Evolutionary conservation across 345 rosid species (phyloP).

Genomic region (Arabidopsis arenosa): DNA sequence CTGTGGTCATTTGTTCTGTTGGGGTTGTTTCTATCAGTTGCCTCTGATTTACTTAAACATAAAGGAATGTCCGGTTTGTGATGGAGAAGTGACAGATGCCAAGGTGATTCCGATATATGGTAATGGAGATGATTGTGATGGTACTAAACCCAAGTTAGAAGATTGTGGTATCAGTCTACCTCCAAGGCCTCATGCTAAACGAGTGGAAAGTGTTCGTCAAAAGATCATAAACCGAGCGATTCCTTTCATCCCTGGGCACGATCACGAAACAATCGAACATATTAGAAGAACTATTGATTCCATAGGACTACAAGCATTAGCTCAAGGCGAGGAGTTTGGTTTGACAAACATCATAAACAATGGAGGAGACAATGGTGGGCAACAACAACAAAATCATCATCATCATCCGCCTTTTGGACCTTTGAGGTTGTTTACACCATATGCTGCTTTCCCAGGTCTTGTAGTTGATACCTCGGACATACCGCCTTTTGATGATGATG

Average conservation of each 20-base stretch:
- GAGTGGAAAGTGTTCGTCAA: slow-evolving; percentile 62
- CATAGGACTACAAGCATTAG: slow-evolving; percentile 37
- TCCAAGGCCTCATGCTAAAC: slow-evolving; percentile 58
- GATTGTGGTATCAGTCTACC: slow-evolving; percentile 54
- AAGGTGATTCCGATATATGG: slow-evolving; percentile 68
- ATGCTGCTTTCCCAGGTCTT: slow-evolving; percentile 49
- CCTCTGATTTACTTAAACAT: slow-evolving; percentile 49
- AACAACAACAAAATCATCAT: slow-evolving; percentile 24
- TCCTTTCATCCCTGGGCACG: slow-evolving; percentile 45
- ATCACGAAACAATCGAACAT: slow-evolving; percentile 49
- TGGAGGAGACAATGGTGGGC: too few relatives aligned
- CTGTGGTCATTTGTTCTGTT: slow-evolving; percentile 79
- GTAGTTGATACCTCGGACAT: slow-evolving; percentile 52
- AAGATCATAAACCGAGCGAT: slow-evolving; percentile 45
- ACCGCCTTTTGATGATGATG: slow-evolving; percentile 29
- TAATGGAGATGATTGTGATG: slow-evolving; percentile 39
- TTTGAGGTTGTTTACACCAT: slow-evolving; percentile 39
- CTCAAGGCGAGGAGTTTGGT: slow-evolving; percentile 44
- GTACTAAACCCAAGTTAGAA: slow-evolving; percentile 39
- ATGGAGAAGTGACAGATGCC: slow-evolving; percentile 54
- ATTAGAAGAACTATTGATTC: slow-evolving; percentile 48
- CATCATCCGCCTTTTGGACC: slow-evolving; percentile 36
- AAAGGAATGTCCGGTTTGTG: slow-evolving; percentile 58
- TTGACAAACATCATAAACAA: slow-evolving; percentile 33
- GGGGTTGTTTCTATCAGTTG: slow-evolving; percentile 69